Conservation (phyloP, 305 asterid genomes). For the Rubia peregrina region DNA sequence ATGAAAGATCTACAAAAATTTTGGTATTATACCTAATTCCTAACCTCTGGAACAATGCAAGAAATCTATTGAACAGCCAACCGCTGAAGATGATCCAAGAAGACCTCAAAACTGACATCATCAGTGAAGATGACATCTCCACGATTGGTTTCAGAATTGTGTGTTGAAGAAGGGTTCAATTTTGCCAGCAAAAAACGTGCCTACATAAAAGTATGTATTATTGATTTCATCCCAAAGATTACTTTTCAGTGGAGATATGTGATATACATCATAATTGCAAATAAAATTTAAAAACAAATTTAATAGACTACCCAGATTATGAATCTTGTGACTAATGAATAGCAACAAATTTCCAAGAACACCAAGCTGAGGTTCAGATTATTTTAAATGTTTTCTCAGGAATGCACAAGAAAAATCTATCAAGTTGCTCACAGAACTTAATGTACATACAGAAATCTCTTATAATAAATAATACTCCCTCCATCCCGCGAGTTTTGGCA, state of each 20-base stretch:
- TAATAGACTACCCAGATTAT: too few species aligned
- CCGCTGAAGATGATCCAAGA: slow-evolving; percentile 96
- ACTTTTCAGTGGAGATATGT: background rate
- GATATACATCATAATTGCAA: background rate
- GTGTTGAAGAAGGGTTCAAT: slow-evolving; percentile 94
- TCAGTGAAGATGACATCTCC: slow-evolving; percentile 93
- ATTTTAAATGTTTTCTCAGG: background rate
- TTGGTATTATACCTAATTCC: slow-evolving; percentile 28
- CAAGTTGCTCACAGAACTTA: background rate
- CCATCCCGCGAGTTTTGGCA: too few species aligned
- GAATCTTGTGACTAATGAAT: background rate
- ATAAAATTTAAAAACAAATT: background rate
- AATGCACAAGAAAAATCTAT: background rate
- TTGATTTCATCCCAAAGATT: background rate
- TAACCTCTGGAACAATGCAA: slow-evolving; percentile 38
- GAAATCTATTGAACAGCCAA: slow-evolving; percentile 74
- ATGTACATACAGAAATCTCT: background rate
- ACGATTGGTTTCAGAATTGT: slow-evolving; percentile 75
- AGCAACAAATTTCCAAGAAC: too few species aligned
- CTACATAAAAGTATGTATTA: slow-evolving; percentile 29
- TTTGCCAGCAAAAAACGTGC: slow-evolving; percentile 96
- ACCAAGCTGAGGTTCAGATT: background rate
- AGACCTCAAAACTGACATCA: slow-evolving; percentile 97
- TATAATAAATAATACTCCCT: background rate
- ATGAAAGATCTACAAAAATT: slow-evolving; percentile 40